Evolutionary conservation across 495 filamentous ascomycete genomes (phyloP), one percentile per base, ranked within the genome.

Genomic region (Penicillium bovifimosum): DNA sequence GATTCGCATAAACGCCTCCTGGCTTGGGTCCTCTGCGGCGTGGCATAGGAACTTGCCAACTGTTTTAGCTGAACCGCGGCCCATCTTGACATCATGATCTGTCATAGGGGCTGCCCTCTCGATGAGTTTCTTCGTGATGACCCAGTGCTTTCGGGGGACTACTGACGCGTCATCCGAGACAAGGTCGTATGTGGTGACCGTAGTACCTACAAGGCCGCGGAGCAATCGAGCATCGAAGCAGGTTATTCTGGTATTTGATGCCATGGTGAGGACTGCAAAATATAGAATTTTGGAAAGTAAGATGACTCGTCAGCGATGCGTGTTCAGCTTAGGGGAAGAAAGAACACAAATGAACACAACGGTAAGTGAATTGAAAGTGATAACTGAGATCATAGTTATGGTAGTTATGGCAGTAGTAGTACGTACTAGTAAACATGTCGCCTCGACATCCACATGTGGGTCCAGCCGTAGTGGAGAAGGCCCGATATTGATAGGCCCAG

Each of bases 1-100:
- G 20, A 24, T 24, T 24, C 20, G 20, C 20, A 24, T 24, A 4
- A 24, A 24, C 20, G 20, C 20, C 4, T 2, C 4, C 20, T 24
- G 20, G 4, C 4, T 24, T 24, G 20, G 20, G 4, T 24, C 20
- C 20, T 4, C 20, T 24, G 4, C 20, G 4, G 4, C 2, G 50
- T 51, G 45, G 49, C 53, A 60, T 17, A 60, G 28, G 18, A 50
- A 56, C 20, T 51, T 53, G 35, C 49, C 50, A 53, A 56, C 49
- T 3, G 57, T 50, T 40, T 14, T 52, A 39, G 57, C 6, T 9
- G 47, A 45, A 17, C 56, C 47, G 14, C 10, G 5, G 43, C 52
- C 52, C 53, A 43, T 53, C 10, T 56, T 14, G 16, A 60, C 27
- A 48, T 60, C 46, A 1, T 53, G 2, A 1, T 42, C 13, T 53